phyloP scores from a whole-genome alignment of 495 filamentous ascomycete species.

The Aspergillus leporis region DNA sequence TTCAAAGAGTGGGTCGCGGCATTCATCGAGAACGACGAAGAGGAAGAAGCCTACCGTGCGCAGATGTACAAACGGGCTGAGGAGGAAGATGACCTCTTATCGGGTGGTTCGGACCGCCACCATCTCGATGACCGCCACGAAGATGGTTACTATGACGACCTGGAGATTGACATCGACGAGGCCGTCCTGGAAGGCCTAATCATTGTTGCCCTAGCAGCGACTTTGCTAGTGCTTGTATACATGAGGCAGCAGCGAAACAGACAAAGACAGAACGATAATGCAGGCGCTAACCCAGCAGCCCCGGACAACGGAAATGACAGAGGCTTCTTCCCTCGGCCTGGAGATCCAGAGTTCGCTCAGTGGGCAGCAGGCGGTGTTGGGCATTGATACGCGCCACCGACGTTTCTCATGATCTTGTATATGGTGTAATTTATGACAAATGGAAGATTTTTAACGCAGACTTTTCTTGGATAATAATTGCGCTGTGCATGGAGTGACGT shows the following conservation, averaged over 20 bases:
- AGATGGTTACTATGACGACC: constrained; percentile 66
- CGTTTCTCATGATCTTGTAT: constrained; percentile 8
- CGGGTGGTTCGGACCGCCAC: constrained; percentile 53
- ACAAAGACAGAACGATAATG: constrained; percentile 49
- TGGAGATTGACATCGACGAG: constrained; percentile 66
- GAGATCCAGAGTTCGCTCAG: constrained; percentile 67
- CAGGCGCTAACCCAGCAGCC: constrained; percentile 32
- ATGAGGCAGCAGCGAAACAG: constrained; percentile 77
- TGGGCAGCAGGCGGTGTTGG: constrained; percentile 79
- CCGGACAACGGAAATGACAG: constrained; percentile 50
- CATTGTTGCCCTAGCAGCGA: constrained; percentile 74
- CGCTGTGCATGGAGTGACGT: too few relatives aligned
- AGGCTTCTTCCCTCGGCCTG: constrained; percentile 71
- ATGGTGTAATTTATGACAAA: constrained; percentile 22
- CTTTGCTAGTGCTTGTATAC: constrained; percentile 75
- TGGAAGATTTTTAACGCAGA: background rate
- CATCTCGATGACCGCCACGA: constrained; percentile 50
- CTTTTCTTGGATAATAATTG: too few relatives aligned
- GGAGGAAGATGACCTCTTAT: constrained; percentile 55
- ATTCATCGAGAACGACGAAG: constrained; percentile 73
- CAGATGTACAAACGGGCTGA: constrained; percentile 59
- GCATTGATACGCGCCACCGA: constrained; percentile 48
- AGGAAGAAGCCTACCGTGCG: constrained; percentile 45
- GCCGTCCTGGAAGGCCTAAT: constrained; percentile 80
- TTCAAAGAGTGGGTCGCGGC: constrained; percentile 80